These are phyloP conservation scores for Penicillium taxi DNA, from an alignment of 495 filamentous ascomycete genomes.

Conservation along the genomic window DNA sequence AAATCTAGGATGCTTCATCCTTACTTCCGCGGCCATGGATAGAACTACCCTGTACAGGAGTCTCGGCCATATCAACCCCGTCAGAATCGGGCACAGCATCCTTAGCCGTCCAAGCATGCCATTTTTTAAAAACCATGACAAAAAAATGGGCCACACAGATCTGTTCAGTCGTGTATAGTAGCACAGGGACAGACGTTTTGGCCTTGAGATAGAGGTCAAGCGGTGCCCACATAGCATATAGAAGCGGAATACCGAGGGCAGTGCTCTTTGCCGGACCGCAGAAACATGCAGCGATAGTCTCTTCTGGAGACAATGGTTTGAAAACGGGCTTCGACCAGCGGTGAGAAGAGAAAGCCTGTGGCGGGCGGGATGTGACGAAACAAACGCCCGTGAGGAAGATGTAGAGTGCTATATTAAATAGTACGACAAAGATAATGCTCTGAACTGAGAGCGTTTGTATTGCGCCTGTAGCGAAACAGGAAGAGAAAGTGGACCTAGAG, in stretches of 20 bases:
- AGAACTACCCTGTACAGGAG: background rate
- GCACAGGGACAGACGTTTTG: slow-evolving; percentile 45
- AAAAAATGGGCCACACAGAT: slow-evolving; percentile 49
- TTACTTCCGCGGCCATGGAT: background rate
- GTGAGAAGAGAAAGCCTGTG: slow-evolving; percentile 15
- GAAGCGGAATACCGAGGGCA: slow-evolving; percentile 43
- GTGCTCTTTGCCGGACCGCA: slow-evolving; percentile 52
- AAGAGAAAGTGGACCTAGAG: slow-evolving; percentile 45
- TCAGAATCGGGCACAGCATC: background rate
- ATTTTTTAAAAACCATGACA: slow-evolving; percentile 44
- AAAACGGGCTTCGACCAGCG: slow-evolving; percentile 23
- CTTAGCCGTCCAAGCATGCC: slow-evolving; percentile 32
- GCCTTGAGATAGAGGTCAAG: slow-evolving; percentile 43
- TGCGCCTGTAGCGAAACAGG: slow-evolving; percentile 46
- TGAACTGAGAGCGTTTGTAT: slow-evolving; percentile 38
- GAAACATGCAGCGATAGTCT: slow-evolving; percentile 49
- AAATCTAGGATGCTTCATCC: background rate
- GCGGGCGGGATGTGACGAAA: slow-evolving; percentile 41
- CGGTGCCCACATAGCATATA: slow-evolving; percentile 47
- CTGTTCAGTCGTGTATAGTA: slow-evolving; percentile 51
- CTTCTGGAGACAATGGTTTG: slow-evolving; percentile 35
- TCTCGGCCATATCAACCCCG: slow-evolving; percentile 8
- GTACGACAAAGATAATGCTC: slow-evolving; percentile 43
- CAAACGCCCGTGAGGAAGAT: slow-evolving; percentile 42
- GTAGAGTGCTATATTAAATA: slow-evolving; percentile 48